A percentile compares a stretch with the other conserved stretches of the same genome.
phyloP scores from a whole-genome alignment of 208 protist species.

The Crithidia sp. region DNA sequence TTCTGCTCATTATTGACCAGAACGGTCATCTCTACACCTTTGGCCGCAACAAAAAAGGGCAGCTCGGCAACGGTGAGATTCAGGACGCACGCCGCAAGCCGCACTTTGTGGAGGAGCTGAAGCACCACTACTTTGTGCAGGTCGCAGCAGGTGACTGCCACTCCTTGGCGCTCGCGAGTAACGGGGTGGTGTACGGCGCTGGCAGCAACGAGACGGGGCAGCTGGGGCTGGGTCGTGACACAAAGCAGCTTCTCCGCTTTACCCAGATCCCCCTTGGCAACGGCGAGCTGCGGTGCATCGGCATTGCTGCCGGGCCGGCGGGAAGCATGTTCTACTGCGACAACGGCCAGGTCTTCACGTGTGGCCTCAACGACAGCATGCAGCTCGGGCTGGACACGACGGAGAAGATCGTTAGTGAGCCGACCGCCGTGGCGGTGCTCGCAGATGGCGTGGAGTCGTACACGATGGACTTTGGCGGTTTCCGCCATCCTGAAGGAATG shows the following conservation, averaged over 20 bases:
- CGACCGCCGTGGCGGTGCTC: conserved; percentile 50
- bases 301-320: conserved; percentile 77
- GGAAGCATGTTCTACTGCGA: conserved; percentile 89
- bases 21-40: conserved; percentile 83
- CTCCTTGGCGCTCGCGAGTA: conserved; percentile 84
- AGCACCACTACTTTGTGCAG: conserved; percentile 84
- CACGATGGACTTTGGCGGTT: conserved; percentile 86
- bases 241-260: conserved; percentile 55
- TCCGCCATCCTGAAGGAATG: conserved; percentile 35
- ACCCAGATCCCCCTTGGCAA: conserved; percentile 66
- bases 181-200: conserved; percentile 81
- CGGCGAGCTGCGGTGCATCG: conserved; percentile 55
- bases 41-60: conserved; percentile 85
- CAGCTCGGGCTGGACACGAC: conserved; percentile 82
- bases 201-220: conserved; percentile 88
- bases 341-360: conserved; percentile 73
- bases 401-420: conserved; percentile 56
- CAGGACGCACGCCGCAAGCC: conserved; percentile 74
- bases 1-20: conserved; percentile 87
- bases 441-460: conserved; percentile 76
- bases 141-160: conserved; percentile 84
- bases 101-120: conserved; percentile 51
- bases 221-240: conserved; percentile 66
- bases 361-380: conserved; percentile 80
- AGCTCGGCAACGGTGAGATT: conserved; percentile 81